Evolutionary conservation across 192 early-diverging fungal genomes (phyloP), one percentile per base, ranked within the genome.

Genomic region (Linnemannia exigua): DNA sequence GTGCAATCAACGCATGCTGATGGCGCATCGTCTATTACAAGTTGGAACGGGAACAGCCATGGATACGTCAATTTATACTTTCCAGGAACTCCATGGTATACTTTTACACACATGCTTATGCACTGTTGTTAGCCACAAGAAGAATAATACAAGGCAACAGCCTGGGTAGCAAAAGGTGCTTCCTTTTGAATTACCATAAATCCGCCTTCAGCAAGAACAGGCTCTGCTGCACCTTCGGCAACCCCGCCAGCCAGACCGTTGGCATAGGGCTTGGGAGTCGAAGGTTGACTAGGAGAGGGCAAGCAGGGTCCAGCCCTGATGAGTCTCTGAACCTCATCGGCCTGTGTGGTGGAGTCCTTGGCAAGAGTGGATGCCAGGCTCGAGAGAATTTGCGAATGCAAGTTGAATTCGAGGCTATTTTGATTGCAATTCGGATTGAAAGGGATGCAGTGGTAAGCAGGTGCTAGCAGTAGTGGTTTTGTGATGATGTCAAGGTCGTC

Each of bases 361-460:
- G 89, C 91, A 20, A 90, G 82, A 19, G 90, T 90, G 61, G 89
- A 87, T 67, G 91, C 89, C 33, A 93, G 79, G 25, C 88, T 88
- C 80, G 88, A 83, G 8, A 93, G 74, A 51, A 93, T 91, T 61
- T 89, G 89, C 20, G 87, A 84, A 67, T 91, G 92, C 74, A 93
- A 80, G 79, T 93, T 90, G 70, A 89, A 82, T 41, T 93, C 89
- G 73, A 92, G 89, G 20, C 91, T 92, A 86, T 15, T 37, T 20
- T 15, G 69, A 25, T 37, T 3, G 9, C 3, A 44, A 9, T 44
- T 44, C 41, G 22, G 73, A 36, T n/a, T 6, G 25, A n/a, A 35
- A n/a, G 48, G 50, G 35, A 74, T 50, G 52, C 54, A 75, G n/a
- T n/a, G n/a, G n/a, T n/a, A n/a, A n/a, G n/a, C n/a, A n/a, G n/a